phyloP scores from a whole-genome alignment of 78 protist species.

The Tieghemostelium lacteum region DNA sequence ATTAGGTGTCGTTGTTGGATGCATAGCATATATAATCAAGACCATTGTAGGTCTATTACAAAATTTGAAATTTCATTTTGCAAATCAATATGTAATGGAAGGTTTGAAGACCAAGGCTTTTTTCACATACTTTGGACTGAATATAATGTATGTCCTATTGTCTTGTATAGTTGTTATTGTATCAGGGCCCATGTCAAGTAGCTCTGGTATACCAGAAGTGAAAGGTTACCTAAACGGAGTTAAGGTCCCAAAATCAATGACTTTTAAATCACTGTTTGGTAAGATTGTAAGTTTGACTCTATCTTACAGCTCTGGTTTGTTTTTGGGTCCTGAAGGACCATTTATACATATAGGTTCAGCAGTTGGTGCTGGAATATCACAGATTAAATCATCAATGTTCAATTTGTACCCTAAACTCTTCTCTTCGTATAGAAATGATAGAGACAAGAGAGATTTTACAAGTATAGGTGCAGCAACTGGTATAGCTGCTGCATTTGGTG shows the following conservation, averaged over 20 bases:
- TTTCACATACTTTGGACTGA: constrained; percentile 46
- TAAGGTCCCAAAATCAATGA: constrained; percentile 57
- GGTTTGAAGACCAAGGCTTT: constrained; percentile 51
- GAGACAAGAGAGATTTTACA: constrained; percentile 89
- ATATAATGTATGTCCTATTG: constrained; percentile 33
- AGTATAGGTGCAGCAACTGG: constrained; percentile 97
- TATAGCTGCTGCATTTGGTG: constrained; percentile 96
- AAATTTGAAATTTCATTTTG: constrained; percentile 52
- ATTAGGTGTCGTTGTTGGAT: constrained; percentile 54
- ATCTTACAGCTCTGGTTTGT: constrained; percentile 80
- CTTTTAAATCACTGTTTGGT: constrained; percentile 76
- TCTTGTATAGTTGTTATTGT: constrained; percentile 39
- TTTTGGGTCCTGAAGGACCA: constrained; percentile 92
- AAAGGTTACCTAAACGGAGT: constrained; percentile 86
- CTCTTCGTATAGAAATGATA: constrained; percentile 84
- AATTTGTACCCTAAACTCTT: constrained; percentile 29
- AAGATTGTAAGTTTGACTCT: constrained; percentile 84
- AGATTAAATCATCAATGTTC: constrained; percentile 36
- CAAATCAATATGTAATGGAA: constrained; percentile 49
- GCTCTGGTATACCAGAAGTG: constrained; percentile 93
- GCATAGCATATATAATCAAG: constrained; percentile 64
- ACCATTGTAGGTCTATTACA: constrained; percentile 40
- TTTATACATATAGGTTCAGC: constrained; percentile 92
- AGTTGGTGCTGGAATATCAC: constrained; percentile 61
- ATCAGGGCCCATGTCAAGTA: constrained; percentile 81